phyloP scores from a whole-genome alignment of 345 rosid species.

The thale cress (Arabidopsis thaliana) region DNA sequence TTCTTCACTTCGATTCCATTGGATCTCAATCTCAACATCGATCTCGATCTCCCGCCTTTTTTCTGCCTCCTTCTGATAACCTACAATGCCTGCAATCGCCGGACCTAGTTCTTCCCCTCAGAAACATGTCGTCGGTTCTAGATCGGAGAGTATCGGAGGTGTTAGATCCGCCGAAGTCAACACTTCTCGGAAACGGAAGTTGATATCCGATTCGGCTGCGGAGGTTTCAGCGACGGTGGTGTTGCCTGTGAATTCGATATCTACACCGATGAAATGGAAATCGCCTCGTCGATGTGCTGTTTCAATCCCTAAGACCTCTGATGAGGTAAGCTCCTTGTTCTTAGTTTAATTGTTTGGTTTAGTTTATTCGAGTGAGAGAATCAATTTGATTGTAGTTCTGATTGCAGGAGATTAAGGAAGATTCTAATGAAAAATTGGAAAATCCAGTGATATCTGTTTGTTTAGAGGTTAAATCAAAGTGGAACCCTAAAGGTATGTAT shows the following conservation, averaged over 20 bases:
- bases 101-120: slow-evolving; percentile 52
- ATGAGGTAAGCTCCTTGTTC: slow-evolving; percentile 27
- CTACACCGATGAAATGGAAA: slow-evolving; percentile 54
- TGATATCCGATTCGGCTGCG: slow-evolving; percentile 54
- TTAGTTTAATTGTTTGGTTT: neutral
- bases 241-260: slow-evolving; percentile 9
- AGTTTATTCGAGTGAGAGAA: neutral
- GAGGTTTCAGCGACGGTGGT: slow-evolving; percentile 21
- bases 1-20: slow-evolving; percentile 29
- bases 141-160: slow-evolving; percentile 42
- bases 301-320: slow-evolving; percentile 47
- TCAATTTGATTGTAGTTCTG: neutral
- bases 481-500: slow-evolving; percentile 72
- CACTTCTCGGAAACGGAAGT: slow-evolving; percentile 58
- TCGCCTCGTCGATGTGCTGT: slow-evolving; percentile 56
- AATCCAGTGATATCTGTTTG: slow-evolving; percentile 34
- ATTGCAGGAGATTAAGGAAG: slow-evolving; percentile 46
- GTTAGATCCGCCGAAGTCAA: slow-evolving; percentile 47
- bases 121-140: slow-evolving; percentile 41
- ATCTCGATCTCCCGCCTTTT: slow-evolving; percentile 24
- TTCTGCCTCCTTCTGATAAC: neutral
- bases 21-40: neutral
- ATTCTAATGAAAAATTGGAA: slow-evolving; percentile 15
- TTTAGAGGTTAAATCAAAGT: slow-evolving; percentile 45
- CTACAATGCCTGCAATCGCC: slow-evolving; percentile 65